Conservation (phyloP, 768 basidiomycete species). For the Boletus coccyginus region DNA sequence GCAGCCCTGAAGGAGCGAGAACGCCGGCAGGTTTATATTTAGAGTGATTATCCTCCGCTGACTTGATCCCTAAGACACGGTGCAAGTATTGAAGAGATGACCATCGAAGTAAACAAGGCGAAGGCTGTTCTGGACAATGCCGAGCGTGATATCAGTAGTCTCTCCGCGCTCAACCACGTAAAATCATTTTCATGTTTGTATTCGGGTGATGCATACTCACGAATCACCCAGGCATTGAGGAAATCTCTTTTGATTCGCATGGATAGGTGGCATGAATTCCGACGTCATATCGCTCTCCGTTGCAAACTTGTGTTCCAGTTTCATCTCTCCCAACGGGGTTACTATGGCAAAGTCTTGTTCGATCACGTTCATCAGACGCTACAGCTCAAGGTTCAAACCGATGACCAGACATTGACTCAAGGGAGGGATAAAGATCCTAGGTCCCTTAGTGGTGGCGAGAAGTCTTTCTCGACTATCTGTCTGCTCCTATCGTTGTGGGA, state of each 20-base stretch:
- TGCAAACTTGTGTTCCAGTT: constrained; percentile 81
- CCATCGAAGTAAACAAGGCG: constrained; percentile 64
- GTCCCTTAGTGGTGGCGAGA: constrained; percentile 90
- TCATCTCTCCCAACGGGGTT: constrained; percentile 82
- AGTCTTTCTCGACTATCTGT: constrained; percentile 95
- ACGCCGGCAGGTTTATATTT: constrained; percentile 43
- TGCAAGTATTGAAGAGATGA: constrained; percentile 74
- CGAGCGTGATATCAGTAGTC: constrained; percentile 58
- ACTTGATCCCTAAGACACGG: constrained; percentile 53
- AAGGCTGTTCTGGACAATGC: constrained; percentile 58
- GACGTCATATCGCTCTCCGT: constrained; percentile 83
- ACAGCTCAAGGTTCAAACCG: constrained; percentile 77
- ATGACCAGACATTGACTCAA: constrained; percentile 69
- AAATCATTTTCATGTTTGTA: constrained; percentile 1
- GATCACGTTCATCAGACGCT: constrained; percentile 68
- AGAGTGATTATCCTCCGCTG: not conserved
- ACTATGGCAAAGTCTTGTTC: constrained; percentile 86
- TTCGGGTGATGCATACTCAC: constrained; percentile 5
- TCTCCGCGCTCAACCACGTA: constrained; percentile 67
- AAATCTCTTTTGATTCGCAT: constrained; percentile 64
- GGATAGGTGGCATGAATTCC: constrained; percentile 81
- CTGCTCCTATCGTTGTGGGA: constrained; percentile 95
- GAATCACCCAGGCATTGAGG: constrained; percentile 54
- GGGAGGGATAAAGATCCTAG: constrained; percentile 79
- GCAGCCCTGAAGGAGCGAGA: constrained; percentile 66